Percentiles rank a stretch among this genome's conserved stretches.
Evolutionary conservation across 2,329 filamentous ascomycete species (phyloP).

Genomic region (Dactylonectria estremocensis): DNA sequence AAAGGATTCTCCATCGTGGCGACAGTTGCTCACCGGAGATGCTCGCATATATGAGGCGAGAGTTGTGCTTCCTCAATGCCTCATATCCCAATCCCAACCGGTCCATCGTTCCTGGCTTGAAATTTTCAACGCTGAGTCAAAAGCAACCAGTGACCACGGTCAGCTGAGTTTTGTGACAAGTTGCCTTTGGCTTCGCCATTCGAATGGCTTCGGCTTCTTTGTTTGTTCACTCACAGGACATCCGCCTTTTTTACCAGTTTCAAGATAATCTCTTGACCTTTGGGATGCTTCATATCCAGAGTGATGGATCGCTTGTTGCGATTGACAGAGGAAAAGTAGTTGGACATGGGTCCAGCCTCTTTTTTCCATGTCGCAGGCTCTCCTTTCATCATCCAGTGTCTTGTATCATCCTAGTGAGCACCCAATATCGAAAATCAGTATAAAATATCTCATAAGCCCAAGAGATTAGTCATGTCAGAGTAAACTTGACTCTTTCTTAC

Average conservation of each 20-base stretch:
- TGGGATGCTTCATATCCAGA: conserved; percentile 49
- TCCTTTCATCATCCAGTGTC: conserved; percentile 35
- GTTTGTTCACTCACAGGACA: conserved; percentile 51
- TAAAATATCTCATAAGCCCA: background rate
- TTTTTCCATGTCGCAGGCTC: conserved; percentile 47
- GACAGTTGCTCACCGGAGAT: conserved; percentile 49
- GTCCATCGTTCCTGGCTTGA: conserved; percentile 59
- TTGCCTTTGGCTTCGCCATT: too few relatives aligned
- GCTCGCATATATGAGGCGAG: conserved; percentile 59
- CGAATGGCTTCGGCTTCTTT: background rate
- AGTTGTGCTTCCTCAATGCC: conserved; percentile 53
- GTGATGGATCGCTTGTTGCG: conserved; percentile 61
- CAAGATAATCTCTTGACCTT: conserved; percentile 51
- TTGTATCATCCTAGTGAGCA: conserved; percentile 37
- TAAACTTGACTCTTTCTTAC: conserved; percentile 27
- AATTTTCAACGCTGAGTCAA: conserved; percentile 56
- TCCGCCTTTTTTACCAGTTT: conserved; percentile 55
- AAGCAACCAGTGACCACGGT: background rate
- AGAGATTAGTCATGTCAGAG: background rate
- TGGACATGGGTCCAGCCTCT: conserved; percentile 51
- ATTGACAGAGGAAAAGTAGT: conserved; percentile 61
- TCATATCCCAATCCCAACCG: conserved; percentile 59
- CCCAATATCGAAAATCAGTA: background rate
- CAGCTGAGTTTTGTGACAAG: background rate
- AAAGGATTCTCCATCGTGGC: background rate